These are phyloP conservation scores for Hirsutella thompsonii DNA, from an alignment of 2,329 filamentous ascomycete species.

Conservation along the genomic window DNA sequence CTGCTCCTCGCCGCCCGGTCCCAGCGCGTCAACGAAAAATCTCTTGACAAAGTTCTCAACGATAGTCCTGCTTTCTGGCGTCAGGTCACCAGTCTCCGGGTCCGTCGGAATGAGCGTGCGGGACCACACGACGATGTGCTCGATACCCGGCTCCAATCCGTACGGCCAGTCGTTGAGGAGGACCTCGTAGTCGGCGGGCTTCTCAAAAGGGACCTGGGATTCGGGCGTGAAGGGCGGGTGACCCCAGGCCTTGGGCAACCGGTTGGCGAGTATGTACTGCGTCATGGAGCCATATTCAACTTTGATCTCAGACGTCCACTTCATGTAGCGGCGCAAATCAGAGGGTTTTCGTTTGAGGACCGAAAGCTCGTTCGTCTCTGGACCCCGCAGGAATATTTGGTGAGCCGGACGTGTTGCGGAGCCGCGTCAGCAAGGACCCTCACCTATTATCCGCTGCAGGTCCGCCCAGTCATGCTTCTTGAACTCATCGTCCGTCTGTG, in stretches of 20 bases:
- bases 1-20: conserved; percentile 30
- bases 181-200: conserved; percentile 51
- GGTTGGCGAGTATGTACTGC: conserved; percentile 61
- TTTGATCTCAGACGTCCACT: conserved; percentile 60
- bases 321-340: conserved; percentile 66
- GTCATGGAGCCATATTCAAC: conserved; percentile 67
- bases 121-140: conserved; percentile 88
- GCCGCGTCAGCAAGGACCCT: conserved; percentile 13
- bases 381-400: not conserved
- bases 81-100: conserved; percentile 57
- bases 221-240: conserved; percentile 39
- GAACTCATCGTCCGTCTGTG: conserved; percentile 58
- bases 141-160: conserved; percentile 49
- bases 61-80: conserved; percentile 45
- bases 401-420: not conserved
- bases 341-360: conserved; percentile 69
- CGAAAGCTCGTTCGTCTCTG: conserved; percentile 50
- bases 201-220: conserved; percentile 37
- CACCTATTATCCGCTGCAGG: conserved; percentile 54
- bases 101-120: conserved; percentile 71
- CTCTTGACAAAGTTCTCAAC: conserved; percentile 58
- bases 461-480: conserved; percentile 60
- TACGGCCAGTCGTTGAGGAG: conserved; percentile 93
- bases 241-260: conserved; percentile 57
- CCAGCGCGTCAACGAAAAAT: conserved; percentile 52